Percentiles rank a stretch among this genome's conserved stretches.
Conservation (phyloP, 768 basidiomycete species). For the Panaeolus papilionaceus region DNA sequence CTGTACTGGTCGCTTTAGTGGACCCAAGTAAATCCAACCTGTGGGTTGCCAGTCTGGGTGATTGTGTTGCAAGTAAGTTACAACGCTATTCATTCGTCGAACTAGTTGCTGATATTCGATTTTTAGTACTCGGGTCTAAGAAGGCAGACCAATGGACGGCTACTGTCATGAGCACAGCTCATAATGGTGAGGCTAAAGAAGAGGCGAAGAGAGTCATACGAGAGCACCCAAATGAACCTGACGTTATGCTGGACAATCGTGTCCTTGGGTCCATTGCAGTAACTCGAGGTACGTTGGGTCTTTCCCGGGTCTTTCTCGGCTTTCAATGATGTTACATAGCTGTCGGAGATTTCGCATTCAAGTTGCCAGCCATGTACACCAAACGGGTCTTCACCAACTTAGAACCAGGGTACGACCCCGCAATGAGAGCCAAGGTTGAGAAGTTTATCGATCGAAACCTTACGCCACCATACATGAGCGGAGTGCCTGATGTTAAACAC, state of each 20-base stretch:
- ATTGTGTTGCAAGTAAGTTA: constrained; percentile 56
- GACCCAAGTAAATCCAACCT: constrained; percentile 49
- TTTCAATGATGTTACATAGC: constrained; percentile 37
- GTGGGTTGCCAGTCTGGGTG: constrained; percentile 65
- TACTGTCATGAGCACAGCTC: constrained; percentile 49
- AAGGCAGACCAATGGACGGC: constrained; percentile 43
- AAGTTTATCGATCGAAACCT: constrained; percentile 50
- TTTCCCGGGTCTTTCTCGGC: background rate
- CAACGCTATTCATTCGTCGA: background rate
- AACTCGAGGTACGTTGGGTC: constrained; percentile 51
- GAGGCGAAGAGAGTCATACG: constrained; percentile 47
- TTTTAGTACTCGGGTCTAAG: constrained; percentile 49
- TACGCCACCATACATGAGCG: constrained; percentile 62
- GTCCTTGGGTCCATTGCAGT: constrained; percentile 63
- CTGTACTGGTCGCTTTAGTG: constrained; percentile 53
- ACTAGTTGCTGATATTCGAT: background rate
- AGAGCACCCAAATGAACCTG: constrained; percentile 55
- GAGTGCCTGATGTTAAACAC: constrained; percentile 49
- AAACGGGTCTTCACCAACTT: constrained; percentile 51
- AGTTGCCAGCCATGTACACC: constrained; percentile 55
- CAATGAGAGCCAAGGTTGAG: constrained; percentile 35
- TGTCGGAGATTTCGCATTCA: constrained; percentile 60
- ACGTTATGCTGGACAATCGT: constrained; percentile 49
- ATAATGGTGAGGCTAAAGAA: constrained; percentile 51
- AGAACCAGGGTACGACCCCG: constrained; percentile 42